phyloP scores from a whole-genome alignment of 2,329 filamentous ascomycete species.

The Cordyceps farinosa region DNA sequence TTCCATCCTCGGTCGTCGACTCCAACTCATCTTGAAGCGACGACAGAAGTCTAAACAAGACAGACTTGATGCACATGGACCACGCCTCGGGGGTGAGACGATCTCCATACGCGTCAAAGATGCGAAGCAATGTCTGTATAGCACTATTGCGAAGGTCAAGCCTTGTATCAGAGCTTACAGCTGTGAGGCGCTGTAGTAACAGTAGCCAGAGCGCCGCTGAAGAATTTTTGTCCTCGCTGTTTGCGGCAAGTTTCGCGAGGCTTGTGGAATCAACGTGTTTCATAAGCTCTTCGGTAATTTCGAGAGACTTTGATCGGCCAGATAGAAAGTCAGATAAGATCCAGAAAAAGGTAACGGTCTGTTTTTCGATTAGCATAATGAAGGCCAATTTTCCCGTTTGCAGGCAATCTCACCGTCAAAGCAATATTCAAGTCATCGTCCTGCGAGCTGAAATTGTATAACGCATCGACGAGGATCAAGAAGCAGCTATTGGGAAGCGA shows the following conservation, averaged over 20 bases:
- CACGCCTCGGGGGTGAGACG: conserved; percentile 74
- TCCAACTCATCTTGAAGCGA: conserved; percentile 60
- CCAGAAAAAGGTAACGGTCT: conserved; percentile 95
- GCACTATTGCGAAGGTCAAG: conserved; percentile 80
- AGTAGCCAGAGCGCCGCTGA: conserved; percentile 76
- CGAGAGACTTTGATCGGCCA: conserved; percentile 53
- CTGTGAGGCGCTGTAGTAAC: conserved; percentile 66
- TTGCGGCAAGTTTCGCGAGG: conserved; percentile 55
- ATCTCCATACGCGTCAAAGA: conserved; percentile 88
- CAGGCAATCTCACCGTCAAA: conserved; percentile 62
- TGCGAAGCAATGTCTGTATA: conserved; percentile 84
- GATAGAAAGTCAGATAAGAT: conserved; percentile 86
- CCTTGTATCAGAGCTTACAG: conserved; percentile 67
- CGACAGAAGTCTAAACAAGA: conserved; percentile 74
- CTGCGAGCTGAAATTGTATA: conserved; percentile 86
- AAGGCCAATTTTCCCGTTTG: not conserved
- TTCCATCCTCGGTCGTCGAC: conserved; percentile 34
- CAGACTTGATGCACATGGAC: conserved; percentile 75
- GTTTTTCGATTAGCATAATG: conserved; percentile 18
- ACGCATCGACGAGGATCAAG: conserved; percentile 75
- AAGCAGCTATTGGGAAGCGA: conserved; percentile 69
- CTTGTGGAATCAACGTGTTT: conserved; percentile 48
- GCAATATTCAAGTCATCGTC: conserved; percentile 93
- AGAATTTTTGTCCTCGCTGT: conserved; percentile 57
- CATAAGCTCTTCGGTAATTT: conserved; percentile 56